phyloP scores from a whole-genome alignment of 495 filamentous ascomycete species.

The Xanthoparmelia taractica region DNA sequence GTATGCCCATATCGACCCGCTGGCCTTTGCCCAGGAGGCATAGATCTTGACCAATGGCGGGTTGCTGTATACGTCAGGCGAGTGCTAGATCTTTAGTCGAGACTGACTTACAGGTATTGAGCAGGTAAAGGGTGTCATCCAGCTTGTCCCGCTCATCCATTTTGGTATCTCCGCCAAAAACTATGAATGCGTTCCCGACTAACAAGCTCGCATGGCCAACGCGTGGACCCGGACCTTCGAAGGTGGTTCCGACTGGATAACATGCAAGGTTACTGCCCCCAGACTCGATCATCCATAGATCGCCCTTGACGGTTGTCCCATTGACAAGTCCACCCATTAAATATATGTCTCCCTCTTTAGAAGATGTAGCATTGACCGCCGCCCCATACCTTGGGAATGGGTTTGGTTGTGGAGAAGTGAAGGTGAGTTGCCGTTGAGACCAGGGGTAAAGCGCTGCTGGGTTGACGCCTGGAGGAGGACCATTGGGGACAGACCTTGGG shows the following conservation, averaged over 20 bases:
- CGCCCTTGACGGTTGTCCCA: slow-evolving; percentile 88
- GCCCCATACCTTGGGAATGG: slow-evolving; percentile 97
- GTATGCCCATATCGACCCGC: slow-evolving; percentile 94
- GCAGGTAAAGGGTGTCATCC: slow-evolving; percentile 90
- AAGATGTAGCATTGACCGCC: slow-evolving; percentile 83
- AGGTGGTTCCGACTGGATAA: slow-evolving; percentile 82
- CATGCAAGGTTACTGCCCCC: slow-evolving; percentile 75
- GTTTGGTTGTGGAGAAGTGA: slow-evolving; percentile 70
- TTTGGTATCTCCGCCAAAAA: slow-evolving; percentile 98
- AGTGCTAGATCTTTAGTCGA: not conserved
- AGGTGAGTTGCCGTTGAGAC: slow-evolving; percentile 83
- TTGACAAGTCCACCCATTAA: slow-evolving; percentile 96
- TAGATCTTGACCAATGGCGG: slow-evolving; percentile 91
- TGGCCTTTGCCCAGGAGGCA: slow-evolving; percentile 74
- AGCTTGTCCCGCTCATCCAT: slow-evolving; percentile 83
- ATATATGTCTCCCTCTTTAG: slow-evolving; percentile 95
- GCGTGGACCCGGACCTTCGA: slow-evolving; percentile 89
- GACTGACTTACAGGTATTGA: slow-evolving; percentile 83
- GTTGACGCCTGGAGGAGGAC: slow-evolving; percentile 35
- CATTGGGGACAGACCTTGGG: slow-evolving; percentile 29
- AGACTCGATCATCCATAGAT: slow-evolving; percentile 96
- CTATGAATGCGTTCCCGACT: slow-evolving; percentile 97
- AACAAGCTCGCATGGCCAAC: slow-evolving; percentile 92
- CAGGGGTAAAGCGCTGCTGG: slow-evolving; percentile 78
- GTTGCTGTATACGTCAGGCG: slow-evolving; percentile 54